Percentiles rank a stretch among this genome's conserved stretches.
phyloP scores from a whole-genome alignment of 2,329 filamentous ascomycete species.

The Uncinocarpus reesii region DNA sequence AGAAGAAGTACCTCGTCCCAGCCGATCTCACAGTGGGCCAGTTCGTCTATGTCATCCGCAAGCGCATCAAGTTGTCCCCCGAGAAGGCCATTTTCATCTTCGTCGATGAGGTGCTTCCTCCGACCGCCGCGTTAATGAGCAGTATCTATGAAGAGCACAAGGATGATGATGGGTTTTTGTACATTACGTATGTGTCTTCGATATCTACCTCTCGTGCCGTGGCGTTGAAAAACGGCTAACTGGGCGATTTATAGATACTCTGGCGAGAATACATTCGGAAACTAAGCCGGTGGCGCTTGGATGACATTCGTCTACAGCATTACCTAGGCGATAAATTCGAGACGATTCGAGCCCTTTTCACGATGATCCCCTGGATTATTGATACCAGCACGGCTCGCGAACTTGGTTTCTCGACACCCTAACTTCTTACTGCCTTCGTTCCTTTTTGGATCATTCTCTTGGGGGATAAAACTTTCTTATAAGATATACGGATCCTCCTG shows the following conservation, averaged over 20 bases:
- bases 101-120: constrained; percentile 93
- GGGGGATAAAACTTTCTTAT: neutral
- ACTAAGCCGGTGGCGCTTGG: constrained; percentile 12
- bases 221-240: neutral
- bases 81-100: constrained; percentile 99
- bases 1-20: constrained; percentile 99
- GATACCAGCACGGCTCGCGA: neutral
- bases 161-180: constrained; percentile 77
- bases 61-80: constrained; percentile 97
- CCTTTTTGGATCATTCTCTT: neutral
- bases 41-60: constrained; percentile 99
- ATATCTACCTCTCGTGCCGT: neutral
- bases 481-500: constrained; percentile 3
- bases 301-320: too few species aligned
- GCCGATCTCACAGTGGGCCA: constrained; percentile 96
- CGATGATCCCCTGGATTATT: neutral
- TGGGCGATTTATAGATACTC: constrained; percentile 58
- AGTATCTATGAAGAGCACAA: constrained; percentile 99
- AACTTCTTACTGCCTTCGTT: neutral
- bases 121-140: constrained; percentile 95
- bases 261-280: constrained; percentile 96
- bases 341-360: neutral
- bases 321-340: neutral
- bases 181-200: constrained; percentile 66
- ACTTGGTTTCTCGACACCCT: neutral